Conservation (phyloP, 2,329 filamentous ascomycete genomes). For the Helicocarpus griseus region DNA sequence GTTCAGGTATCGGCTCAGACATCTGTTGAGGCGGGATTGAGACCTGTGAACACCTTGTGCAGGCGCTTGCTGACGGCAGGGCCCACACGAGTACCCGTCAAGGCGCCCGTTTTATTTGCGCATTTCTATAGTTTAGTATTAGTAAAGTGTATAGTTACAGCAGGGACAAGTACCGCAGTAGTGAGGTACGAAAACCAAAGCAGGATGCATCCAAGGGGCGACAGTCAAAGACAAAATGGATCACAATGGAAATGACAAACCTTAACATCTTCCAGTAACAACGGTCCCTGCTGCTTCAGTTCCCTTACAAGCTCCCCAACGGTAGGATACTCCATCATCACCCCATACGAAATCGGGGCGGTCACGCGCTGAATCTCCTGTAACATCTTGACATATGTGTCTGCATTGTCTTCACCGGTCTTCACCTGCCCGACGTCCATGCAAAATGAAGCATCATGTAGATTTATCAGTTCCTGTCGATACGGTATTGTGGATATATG, state of each 20-base stretch:
- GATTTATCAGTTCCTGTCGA: conserved; percentile 39
- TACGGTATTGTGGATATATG: conserved; percentile 71
- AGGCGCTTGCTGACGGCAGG: conserved; percentile 39
- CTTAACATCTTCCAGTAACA: conserved; percentile 51
- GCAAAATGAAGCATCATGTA: conserved; percentile 54
- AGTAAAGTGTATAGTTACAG: neutral
- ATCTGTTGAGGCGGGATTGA: conserved; percentile 37
- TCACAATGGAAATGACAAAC: conserved; percentile 16
- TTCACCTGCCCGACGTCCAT: conserved; percentile 71
- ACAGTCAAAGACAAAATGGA: neutral
- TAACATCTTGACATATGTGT: conserved; percentile 66
- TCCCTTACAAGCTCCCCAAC: conserved; percentile 50
- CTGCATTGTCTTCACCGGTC: conserved; percentile 53
- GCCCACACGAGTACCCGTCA: conserved; percentile 37
- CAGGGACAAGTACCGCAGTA: neutral
- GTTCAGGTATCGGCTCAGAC: conserved; percentile 18
- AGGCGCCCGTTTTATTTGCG: conserved; percentile 37
- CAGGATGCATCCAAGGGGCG: no score
- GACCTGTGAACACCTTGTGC: conserved; percentile 41
- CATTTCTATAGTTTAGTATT: conserved; percentile 34
- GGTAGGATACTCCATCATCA: conserved; percentile 51
- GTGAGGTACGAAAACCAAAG: neutral
- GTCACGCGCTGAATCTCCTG: conserved; percentile 66
- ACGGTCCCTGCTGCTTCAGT: conserved; percentile 50
- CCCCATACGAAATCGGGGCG: conserved; percentile 60